Conservation (phyloP, 352 stramenopile species). For the Phytophthora sp. region DNA sequence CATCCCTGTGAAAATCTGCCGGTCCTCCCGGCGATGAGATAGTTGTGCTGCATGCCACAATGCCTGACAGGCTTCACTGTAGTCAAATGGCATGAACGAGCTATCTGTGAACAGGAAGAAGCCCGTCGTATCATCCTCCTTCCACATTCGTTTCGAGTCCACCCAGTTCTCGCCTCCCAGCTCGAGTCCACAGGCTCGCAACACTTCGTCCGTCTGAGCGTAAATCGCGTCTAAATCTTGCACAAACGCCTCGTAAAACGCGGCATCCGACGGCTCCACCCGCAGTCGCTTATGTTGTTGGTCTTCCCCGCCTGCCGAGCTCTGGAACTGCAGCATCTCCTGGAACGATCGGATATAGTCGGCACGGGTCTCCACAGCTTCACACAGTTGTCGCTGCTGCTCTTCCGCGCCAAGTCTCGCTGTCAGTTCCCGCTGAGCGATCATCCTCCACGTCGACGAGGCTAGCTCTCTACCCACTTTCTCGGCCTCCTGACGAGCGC, state of each 20-base stretch:
- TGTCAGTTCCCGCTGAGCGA: constrained; percentile 12
- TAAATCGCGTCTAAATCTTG: constrained; percentile 10
- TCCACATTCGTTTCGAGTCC: constrained; percentile 4
- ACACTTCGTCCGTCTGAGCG: constrained; percentile 14
- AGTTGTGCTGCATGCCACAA: constrained; percentile 10
- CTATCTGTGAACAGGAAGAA: constrained; percentile 23
- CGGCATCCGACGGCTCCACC: constrained; percentile 11
- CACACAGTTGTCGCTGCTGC: constrained; percentile 9
- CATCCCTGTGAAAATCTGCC: constrained; percentile 10
- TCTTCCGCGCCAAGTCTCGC: constrained; percentile 14
- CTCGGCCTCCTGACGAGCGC: neutral
- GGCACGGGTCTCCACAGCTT: neutral
- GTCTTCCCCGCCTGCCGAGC: neutral
- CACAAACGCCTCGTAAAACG: constrained; percentile 11
- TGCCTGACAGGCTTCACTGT: neutral
- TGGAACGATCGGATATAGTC: constrained; percentile 12
- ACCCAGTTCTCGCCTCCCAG: neutral
- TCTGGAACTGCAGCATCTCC: neutral
- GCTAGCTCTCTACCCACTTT: neutral
- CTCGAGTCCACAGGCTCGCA: constrained; percentile 2
- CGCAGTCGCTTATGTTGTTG: constrained; percentile 17
- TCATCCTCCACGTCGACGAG: constrained; percentile 16
- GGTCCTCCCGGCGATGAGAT: constrained; percentile 17
- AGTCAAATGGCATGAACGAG: constrained; percentile 15
- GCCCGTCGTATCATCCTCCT: constrained; percentile 11